Base-by-base conservation (phyloP, 1,284 basidiomycete genomes). In the Trametes sp. region DNA sequence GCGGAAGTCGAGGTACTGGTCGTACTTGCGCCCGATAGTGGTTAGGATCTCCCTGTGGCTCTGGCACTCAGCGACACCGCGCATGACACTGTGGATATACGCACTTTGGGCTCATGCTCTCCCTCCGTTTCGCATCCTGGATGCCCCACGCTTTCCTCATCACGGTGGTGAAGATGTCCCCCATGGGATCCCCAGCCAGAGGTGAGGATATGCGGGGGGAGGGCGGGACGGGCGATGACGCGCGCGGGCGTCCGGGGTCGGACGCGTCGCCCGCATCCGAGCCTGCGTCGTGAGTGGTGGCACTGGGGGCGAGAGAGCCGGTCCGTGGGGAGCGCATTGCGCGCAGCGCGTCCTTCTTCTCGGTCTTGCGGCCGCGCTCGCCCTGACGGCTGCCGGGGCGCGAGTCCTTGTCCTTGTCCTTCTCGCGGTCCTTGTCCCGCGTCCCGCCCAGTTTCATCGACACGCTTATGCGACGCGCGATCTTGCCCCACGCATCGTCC, bases 1-100 rank as follows among this genome's bases (percentile, higher is more conserved):
- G 21, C 89, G 84, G 72, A 92, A 92, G 71, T 96, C 95, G 52
- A 94, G 87, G 73, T 97, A 98, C 71, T 98, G 96, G 69, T 95
- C 93, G 74, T 96, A 94, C 77, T 97, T 97, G 68, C 83, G 81
- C 1, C 94, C 92, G 24, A 98, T 81, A 26, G 86, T 83, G 24
- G 82, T 76, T 16, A 97, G 77, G 41, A 96, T 74, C 29, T 84
- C 80, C 72, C 91, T 75, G 61, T 9, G 29, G 26, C 11, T 8
- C 8, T 5, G 13, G 14, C 38, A 45, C 14, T 38, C 9, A 48
- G 42, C n/a, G 8, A n/a, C 21, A 24, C 35, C 10, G 23, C 13
- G 13, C n/a, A n/a, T n/a, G 33, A 28, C 9, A 28, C 1, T 31
- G 9, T 21, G 21, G 24, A 42, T 23, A 26, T 33, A 80, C 84